These are phyloP conservation scores for Cyberlindnera bimundalis DNA, from an alignment of 805 yeast genomes.

Conservation along the genomic window DNA sequence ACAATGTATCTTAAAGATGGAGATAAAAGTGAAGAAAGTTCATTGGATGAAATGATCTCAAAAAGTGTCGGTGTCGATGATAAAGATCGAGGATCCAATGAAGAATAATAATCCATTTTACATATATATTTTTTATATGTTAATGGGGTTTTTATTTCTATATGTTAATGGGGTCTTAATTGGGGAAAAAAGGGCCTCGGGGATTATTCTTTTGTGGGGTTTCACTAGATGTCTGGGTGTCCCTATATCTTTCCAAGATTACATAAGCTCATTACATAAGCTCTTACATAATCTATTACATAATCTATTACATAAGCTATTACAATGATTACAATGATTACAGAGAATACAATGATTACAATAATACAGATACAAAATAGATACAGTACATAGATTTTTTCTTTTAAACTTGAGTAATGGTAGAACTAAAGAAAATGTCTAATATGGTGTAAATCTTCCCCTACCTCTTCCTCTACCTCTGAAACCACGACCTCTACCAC, in stretches of 20 bases:
- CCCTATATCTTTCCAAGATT: too few relatives aligned
- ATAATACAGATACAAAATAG: too few relatives aligned
- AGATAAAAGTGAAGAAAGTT: conserved; percentile 70
- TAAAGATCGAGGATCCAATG: conserved; percentile 71
- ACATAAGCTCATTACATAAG: too few relatives aligned
- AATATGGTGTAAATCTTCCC: conserved; percentile 46
- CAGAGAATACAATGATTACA: too few relatives aligned
- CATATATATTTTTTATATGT: not conserved
- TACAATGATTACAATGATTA: too few relatives aligned
- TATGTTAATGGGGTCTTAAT: too few relatives aligned
- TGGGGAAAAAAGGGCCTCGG: not conserved
- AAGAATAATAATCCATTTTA: conserved; percentile 76
- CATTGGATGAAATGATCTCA: conserved; percentile 80
- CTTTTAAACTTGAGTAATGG: too few relatives aligned
- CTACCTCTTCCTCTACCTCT: conserved; percentile 36
- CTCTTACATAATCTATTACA: too few relatives aligned
- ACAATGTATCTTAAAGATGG: conserved; percentile 80
- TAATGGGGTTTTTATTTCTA: too few relatives aligned
- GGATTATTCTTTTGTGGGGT: not conserved
- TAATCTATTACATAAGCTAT: too few relatives aligned
- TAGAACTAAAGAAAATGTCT: too few relatives aligned
- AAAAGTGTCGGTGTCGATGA: conserved; percentile 83
- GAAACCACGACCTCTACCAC: conserved; percentile 45
- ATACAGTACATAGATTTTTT: too few relatives aligned
- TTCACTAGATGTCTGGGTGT: not conserved